These are phyloP conservation scores for Syncephalastrum sp. DNA, from an alignment of 371 early-diverging fungal genomes.

Conservation along the genomic window DNA sequence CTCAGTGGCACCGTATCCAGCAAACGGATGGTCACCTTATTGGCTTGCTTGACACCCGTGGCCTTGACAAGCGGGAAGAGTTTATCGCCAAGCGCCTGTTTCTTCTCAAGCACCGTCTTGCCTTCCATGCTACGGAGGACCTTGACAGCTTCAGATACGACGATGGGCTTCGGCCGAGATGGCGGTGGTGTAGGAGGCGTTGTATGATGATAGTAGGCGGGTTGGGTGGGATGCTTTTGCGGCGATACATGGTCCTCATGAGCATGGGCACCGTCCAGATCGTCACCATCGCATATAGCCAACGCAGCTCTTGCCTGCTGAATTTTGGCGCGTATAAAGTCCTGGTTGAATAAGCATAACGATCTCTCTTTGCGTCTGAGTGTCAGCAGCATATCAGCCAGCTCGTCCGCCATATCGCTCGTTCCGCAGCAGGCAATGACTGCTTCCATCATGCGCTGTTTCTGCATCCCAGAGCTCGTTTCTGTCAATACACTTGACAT, in stretches of 20 bases:
- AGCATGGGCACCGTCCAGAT: conserved; percentile 9
- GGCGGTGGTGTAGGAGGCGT: not conserved
- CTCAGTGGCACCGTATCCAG: conserved; percentile 47
- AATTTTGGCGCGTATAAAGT: conserved; percentile 38
- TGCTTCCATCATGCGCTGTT: conserved; percentile 26
- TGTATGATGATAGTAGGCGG: not conserved
- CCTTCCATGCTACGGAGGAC: conserved; percentile 14
- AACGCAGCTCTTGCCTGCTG: conserved; percentile 42
- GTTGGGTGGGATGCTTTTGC: not conserved
- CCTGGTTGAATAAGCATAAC: conserved; percentile 46
- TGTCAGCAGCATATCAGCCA: conserved; percentile 47
- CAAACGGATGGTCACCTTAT: conserved; percentile 47
- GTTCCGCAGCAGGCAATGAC: conserved; percentile 20
- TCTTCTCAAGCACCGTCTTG: conserved; percentile 27
- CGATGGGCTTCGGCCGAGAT: not conserved
- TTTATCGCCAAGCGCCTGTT: conserved; percentile 40
- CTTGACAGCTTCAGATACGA: conserved; percentile 1
- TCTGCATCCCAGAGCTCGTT: conserved; percentile 20
- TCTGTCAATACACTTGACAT: conserved; percentile 29
- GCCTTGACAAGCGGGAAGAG: conserved; percentile 42
- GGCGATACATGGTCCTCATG: not conserved
- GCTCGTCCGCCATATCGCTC: conserved; percentile 27
- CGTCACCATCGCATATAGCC: conserved; percentile 35
- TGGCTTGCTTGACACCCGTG: conserved; percentile 22
- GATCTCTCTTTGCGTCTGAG: conserved; percentile 47